Base-by-base conservation (phyloP, 805 yeast species). In the Pichia membranifaciens region DNA sequence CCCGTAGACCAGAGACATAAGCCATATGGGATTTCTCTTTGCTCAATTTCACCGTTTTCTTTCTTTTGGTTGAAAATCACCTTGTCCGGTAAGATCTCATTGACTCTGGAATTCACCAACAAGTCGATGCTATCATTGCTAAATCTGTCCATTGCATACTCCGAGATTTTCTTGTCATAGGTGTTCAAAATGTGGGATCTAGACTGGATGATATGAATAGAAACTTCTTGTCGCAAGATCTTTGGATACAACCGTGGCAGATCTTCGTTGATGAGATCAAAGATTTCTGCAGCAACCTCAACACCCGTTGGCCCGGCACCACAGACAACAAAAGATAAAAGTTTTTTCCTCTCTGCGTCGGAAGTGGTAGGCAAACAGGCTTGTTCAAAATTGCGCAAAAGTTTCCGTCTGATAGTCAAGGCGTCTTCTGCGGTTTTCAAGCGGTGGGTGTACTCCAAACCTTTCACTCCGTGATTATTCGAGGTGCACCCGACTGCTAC, bases 301-400 rank as follows among this genome's bases (percentile, higher is more conserved):
- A 90, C 96, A 71, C 98, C 98, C 41, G 98, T 91, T 64, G 97
- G 97, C 51, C 97, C 97, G 67, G 96, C 98, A 59, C 97, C 98
- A 56, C 93, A 95, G 52, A 90, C 95, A 53, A 91, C 91, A 58
- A 89, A 82, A 51, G 85, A 85, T 62, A 91, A 76, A 58, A 91
- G 75, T 65, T 95, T 79, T 69, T 79, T 78, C 68, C 97, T 79
- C 65, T 86, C 95, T 55, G 79, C 86, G 38, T 68, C 66, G 41
- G 73, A 79, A 55, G 76, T 78, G 46, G 93, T 86, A 56, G 89
- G 78, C 52, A 84, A 72, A 56, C 85, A 80, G 36, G 96, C 96
- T 53, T 87, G 82, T 73, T 91, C 96, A 59, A 90, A 81, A 57
- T 84, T 78, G 63, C 85, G 86, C 83, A 89, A 84, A 51, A 90